Percentiles rank a stretch among this genome's conserved stretches.
These are phyloP conservation scores for Boletus hoseneyae DNA, from an alignment of 1,284 basidiomycete species.

Conservation along the genomic window DNA sequence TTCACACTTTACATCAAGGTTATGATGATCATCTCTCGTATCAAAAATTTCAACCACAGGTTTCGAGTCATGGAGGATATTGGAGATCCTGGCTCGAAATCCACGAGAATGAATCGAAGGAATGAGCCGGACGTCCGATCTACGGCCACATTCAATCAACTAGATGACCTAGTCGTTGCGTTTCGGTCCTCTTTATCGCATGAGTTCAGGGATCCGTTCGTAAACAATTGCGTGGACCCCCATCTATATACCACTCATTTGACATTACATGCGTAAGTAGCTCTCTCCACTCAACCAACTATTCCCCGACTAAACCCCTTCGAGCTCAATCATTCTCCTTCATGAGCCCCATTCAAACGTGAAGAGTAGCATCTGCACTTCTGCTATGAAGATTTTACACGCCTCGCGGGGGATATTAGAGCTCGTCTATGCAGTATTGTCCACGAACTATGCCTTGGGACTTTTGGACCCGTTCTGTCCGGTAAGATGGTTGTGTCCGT, in stretches of 20 bases:
- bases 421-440: slow-evolving; percentile 60
- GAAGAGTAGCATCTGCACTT: slow-evolving; percentile 53
- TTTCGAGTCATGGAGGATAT: slow-evolving; percentile 57
- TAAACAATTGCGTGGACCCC: slow-evolving; percentile 56
- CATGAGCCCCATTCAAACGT: slow-evolving; percentile 72
- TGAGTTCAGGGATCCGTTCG: slow-evolving; percentile 53
- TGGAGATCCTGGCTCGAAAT: slow-evolving; percentile 40
- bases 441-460: slow-evolving; percentile 55
- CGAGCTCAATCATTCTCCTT: slow-evolving; percentile 60
- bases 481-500: slow-evolving; percentile 1
- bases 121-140: slow-evolving; percentile 50
- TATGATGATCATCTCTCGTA: slow-evolving; percentile 60
- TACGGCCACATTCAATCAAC: slow-evolving; percentile 60
- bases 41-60: slow-evolving; percentile 70
- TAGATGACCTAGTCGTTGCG: slow-evolving; percentile 54
- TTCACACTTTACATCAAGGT: slow-evolving; percentile 76
- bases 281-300: not conserved
- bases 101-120: slow-evolving; percentile 13
- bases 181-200: slow-evolving; percentile 60
- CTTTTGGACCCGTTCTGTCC: slow-evolving; percentile 8
- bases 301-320: slow-evolving; percentile 7
- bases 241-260: slow-evolving; percentile 64
- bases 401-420: slow-evolving; percentile 65
- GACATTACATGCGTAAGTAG: slow-evolving; percentile 59
- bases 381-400: slow-evolving; percentile 60